Conservation (phyloP, 495 filamentous ascomycete species). For the Neurospora sp. region DNA sequence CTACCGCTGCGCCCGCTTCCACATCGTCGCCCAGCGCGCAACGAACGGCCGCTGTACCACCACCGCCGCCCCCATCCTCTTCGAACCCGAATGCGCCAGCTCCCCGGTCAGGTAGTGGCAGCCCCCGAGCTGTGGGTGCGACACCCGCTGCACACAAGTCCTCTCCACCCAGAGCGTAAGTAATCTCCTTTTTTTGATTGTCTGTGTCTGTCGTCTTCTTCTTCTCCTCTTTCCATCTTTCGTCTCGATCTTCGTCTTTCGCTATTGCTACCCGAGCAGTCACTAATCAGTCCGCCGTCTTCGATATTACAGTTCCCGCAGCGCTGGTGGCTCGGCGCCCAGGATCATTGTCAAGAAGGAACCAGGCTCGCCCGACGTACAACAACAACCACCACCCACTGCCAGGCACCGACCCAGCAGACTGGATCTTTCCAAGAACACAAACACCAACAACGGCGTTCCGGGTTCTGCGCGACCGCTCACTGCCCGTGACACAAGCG, state of each 20-base stretch:
- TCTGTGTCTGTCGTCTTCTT: background rate
- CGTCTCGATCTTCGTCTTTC: conserved; percentile 10
- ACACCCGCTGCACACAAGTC: conserved; percentile 32
- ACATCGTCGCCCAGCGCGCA: conserved; percentile 35
- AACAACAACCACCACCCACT: conserved; percentile 25
- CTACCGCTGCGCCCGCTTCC: conserved; percentile 27
- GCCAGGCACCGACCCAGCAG: conserved; percentile 77
- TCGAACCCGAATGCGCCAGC: conserved; percentile 30
- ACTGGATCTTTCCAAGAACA: conserved; percentile 77
- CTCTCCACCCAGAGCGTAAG: conserved; percentile 45
- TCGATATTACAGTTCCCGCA: conserved; percentile 35
- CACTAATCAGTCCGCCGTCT: conserved; percentile 8
- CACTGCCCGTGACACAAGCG: conserved; percentile 58
- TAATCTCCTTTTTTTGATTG: conserved; percentile 18
- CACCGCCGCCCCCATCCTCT: conserved; percentile 25
- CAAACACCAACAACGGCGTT: conserved; percentile 43
- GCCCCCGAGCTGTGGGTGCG: conserved; percentile 35
- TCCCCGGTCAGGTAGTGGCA: conserved; percentile 39
- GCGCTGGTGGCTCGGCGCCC: conserved; percentile 41
- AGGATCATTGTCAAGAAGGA: conserved; percentile 97
- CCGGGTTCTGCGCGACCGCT: conserved; percentile 62
- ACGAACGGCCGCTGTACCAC: conserved; percentile 29
- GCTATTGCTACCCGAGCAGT: conserved; percentile 5
- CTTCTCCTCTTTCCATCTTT: background rate
- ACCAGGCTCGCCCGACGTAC: conserved; percentile 68